Evolutionary conservation across 108 stramenopile genomes (phyloP), one percentile per base, ranked within the genome.

Genomic region (Skeletonema potamos): DNA sequence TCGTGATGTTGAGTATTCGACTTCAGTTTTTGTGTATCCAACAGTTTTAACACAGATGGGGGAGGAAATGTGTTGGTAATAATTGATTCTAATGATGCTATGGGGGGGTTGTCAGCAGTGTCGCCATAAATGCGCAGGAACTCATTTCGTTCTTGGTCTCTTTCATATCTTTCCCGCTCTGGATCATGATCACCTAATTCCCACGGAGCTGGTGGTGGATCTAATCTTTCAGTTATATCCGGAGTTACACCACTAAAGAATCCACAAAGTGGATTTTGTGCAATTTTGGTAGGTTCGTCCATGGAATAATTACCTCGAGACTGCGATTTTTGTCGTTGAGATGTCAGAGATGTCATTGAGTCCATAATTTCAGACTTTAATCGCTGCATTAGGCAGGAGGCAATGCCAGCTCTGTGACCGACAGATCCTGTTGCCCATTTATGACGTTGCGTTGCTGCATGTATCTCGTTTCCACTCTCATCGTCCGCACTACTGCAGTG

Each of bases 381-480:
- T 44, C 81, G 73, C 15, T 37, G 65, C 72, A 91, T 60, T 55
- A 95, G 69, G 58, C 86, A 86, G 34, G 87, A 79, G 10, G 92
- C 89, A 58, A 95, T 88, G 0, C 88, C 90, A 27, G 77, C 76
- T 62, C 89, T 79, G 71, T 95, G 91, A 15, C 73, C 79, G 1
- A 81, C 61, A 9, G 68, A 68, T 1, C 79, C 79, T 6, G 73
- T 48, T 32, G 79, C 68, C 79, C 79, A 81, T 27, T 58, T 48
- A 18, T 34, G 68, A 9, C 69, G 56, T n/a, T 34, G n/a, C 13
- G 24, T 12, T 44, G 44, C 57, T 61, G 17, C 28, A 18, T 36
- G n/a, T 3, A n/a, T 17, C 59, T 24, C 28, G 3, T 58, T 46
- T 48, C 58, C 68, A 41, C 64, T 41, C 20, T 51, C 33, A 67